Percentiles rank a stretch among this genome's conserved stretches.
phyloP scores from a whole-genome alignment of 306 rosid species.

The Gleditsia sinensis region DNA sequence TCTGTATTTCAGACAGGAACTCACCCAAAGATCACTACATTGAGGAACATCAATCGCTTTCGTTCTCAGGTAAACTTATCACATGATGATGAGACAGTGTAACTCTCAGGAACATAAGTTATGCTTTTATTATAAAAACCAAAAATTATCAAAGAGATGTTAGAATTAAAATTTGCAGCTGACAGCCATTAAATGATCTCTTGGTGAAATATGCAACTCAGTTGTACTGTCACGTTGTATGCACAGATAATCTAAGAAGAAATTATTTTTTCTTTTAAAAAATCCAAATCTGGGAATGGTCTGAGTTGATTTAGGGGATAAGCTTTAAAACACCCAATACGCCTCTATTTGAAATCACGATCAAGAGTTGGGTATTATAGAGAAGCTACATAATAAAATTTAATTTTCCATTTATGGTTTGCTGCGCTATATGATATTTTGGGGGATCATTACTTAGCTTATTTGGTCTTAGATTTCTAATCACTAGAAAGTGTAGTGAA shows the following conservation, averaged over 20 bases:
- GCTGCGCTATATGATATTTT: neutral
- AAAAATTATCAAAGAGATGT: neutral
- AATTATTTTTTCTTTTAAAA: neutral
- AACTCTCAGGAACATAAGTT: neutral
- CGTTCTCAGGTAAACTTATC: constrained; percentile 74
- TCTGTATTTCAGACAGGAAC: constrained; percentile 83
- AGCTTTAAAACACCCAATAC: neutral
- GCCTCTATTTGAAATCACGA: neutral
- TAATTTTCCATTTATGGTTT: neutral
- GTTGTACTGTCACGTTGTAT: neutral
- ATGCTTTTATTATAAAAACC: constrained; percentile 2
- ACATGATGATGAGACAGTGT: neutral
- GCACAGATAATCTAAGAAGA: neutral
- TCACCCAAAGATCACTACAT: constrained; percentile 87
- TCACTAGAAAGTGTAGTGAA: constrained; percentile 1
- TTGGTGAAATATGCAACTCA: neutral
- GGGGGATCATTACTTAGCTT: neutral
- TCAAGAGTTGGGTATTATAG: neutral
- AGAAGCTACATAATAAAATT: neutral
- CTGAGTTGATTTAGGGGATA: neutral
- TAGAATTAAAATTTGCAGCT: constrained; percentile 8
- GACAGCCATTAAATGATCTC: neutral
- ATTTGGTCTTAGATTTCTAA: constrained; percentile 20
- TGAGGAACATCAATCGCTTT: constrained; percentile 79
- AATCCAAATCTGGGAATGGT: neutral